Conservation (phyloP, 1,284 basidiomycete species). For the Sparassis latifolia region DNA sequence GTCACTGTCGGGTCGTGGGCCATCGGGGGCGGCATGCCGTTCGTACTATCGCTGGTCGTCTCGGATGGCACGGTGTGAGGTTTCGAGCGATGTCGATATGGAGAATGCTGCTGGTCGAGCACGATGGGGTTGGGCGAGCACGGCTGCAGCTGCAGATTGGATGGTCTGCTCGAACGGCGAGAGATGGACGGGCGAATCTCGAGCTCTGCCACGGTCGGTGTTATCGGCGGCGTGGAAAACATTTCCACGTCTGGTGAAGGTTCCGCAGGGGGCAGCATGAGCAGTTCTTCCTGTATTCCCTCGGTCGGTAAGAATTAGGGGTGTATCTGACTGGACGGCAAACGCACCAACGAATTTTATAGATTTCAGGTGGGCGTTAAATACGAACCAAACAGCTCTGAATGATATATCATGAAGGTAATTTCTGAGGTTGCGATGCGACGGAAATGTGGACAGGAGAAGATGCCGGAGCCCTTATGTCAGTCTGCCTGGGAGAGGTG, state of each 20-base stretch:
- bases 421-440: no score
- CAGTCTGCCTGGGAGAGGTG: no score
- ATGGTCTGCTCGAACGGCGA: slow-evolving; percentile 24
- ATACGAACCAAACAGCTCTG: no score
- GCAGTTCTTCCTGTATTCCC: no score
- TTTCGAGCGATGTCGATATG: slow-evolving; percentile 9
- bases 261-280: background rate
- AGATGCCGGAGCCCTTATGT: no score
- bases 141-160: slow-evolving; percentile 22
- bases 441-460: no score
- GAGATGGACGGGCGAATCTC: slow-evolving; percentile 29
- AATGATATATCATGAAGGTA: no score
- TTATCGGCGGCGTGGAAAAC: slow-evolving; percentile 59
- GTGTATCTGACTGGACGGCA: no score
- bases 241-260: slow-evolving; percentile 43
- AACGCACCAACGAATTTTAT: no score
- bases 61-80: slow-evolving; percentile 7
- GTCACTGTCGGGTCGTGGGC: slow-evolving; percentile 15
- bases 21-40: slow-evolving; percentile 13
- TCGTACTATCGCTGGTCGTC: slow-evolving; percentile 15
- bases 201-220: slow-evolving; percentile 31
- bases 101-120: slow-evolving; percentile 25
- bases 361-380: background rate
- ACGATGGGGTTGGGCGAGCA: slow-evolving; percentile 25
- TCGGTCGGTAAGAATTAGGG: no score